phyloP scores from a whole-genome alignment of 371 early-diverging fungal species.

The Massospora cicadina region DNA sequence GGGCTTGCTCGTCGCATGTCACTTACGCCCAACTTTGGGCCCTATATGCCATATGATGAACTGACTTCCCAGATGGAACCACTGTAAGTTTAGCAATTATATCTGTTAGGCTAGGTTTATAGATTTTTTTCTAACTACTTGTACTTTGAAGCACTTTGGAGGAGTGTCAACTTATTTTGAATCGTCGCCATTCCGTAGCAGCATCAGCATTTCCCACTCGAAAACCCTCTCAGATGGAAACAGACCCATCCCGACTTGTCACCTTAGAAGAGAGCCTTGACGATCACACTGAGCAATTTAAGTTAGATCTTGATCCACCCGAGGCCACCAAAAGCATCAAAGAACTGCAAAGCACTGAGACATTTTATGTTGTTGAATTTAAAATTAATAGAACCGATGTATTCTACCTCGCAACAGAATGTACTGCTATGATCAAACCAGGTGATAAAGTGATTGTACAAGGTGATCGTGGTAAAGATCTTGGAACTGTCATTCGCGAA shows the following conservation, averaged over 20 bases:
- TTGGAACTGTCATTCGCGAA: conserved; percentile 66
- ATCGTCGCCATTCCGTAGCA: conserved; percentile 27
- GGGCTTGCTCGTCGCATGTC: conserved; percentile 5
- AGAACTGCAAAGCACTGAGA: conserved; percentile 26
- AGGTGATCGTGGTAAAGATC: conserved; percentile 89
- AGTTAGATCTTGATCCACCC: conserved; percentile 11
- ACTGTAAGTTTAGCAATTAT: not conserved
- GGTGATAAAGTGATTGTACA: conserved; percentile 84
- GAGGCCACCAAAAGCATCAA: conserved; percentile 21
- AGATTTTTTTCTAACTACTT: not conserved
- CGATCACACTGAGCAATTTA: conserved; percentile 18
- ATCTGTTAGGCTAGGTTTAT: not conserved
- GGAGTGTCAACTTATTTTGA: conserved; percentile 15
- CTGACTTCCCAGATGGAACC: not conserved
- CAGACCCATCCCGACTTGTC: not conserved
- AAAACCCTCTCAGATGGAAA: conserved; percentile 1
- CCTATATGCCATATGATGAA: conserved; percentile 5
- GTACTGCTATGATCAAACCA: conserved; percentile 26
- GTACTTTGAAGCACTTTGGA: conserved; percentile 10
- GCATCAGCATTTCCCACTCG: conserved; percentile 18
- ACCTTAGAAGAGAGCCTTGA: conserved; percentile 15
- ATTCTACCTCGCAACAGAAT: conserved; percentile 40
- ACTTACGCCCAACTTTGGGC: conserved; percentile 1
- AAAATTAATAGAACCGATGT: conserved; percentile 72
- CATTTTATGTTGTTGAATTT: conserved; percentile 65